phyloP scores from a whole-genome alignment of 108 stramenopile species.

The Pseudonitzschia pungens region DNA sequence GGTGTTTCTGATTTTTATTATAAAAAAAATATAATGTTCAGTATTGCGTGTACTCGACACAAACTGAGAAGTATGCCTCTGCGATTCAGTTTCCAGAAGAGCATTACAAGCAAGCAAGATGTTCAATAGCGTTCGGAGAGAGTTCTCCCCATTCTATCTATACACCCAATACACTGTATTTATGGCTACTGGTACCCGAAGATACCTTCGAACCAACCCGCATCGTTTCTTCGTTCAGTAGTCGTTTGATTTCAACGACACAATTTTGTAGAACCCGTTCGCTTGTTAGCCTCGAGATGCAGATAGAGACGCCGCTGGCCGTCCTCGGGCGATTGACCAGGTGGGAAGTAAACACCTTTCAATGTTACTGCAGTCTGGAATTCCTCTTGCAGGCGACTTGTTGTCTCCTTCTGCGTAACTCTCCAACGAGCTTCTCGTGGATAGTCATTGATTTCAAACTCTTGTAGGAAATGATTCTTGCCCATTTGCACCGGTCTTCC shows the following conservation, averaged over 20 bases:
- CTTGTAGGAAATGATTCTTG: slow-evolving; percentile 78
- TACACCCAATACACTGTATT: slow-evolving; percentile 58
- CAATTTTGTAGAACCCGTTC: slow-evolving; percentile 72
- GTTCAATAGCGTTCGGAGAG: no score
- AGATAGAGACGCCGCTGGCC: slow-evolving; percentile 82
- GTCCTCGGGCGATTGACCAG: slow-evolving; percentile 60
- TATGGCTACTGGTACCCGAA: slow-evolving; percentile 42
- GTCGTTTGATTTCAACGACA: slow-evolving; percentile 80
- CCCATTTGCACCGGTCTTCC: slow-evolving; percentile 49
- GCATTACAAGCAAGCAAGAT: no score
- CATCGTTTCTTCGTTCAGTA: slow-evolving; percentile 93
- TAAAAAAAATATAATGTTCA: no score
- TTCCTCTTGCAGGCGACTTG: slow-evolving; percentile 85
- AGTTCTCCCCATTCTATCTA: neutral
- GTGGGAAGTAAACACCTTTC: slow-evolving; percentile 78
- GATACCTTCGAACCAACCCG: slow-evolving; percentile 62
- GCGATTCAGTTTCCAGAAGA: no score
- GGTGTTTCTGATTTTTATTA: no score
- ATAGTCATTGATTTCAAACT: slow-evolving; percentile 94
- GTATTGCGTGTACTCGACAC: no score
- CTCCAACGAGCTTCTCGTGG: slow-evolving; percentile 88
- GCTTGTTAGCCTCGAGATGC: slow-evolving; percentile 82
- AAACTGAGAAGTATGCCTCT: no score
- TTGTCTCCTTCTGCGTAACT: slow-evolving; percentile 87
- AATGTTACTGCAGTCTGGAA: slow-evolving; percentile 90